phyloP scores from a whole-genome alignment of 2,329 filamentous ascomycete species.

The Fusarium succisae region DNA sequence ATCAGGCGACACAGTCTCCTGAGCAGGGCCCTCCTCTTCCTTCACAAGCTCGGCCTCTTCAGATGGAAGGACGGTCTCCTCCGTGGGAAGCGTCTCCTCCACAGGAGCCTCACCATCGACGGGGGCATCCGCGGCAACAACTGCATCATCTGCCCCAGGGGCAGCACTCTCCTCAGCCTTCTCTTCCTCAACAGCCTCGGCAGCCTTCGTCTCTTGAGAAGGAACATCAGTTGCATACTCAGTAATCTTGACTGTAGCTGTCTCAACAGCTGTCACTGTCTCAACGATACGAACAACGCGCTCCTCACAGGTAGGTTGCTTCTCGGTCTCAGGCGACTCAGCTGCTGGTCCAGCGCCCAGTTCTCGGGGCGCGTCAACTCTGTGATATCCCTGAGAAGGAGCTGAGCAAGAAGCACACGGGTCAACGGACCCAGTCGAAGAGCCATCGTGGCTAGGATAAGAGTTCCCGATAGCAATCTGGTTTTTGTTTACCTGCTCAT shows the following conservation, averaged over 20 bases:
- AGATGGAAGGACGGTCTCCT: neutral
- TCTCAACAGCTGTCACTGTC: conserved; percentile 49
- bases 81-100: neutral
- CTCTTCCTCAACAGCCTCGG: neutral
- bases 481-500: neutral
- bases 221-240: conserved; percentile 44
- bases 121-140: neutral
- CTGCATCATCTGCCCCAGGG: neutral
- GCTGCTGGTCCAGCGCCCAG: neutral
- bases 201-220: conserved; percentile 19
- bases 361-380: neutral
- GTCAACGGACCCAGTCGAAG: conserved; percentile 20
- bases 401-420: conserved; percentile 37
- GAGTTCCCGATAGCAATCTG: neutral
- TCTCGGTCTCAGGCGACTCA: conserved; percentile 33
- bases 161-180: conserved; percentile 4
- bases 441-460: neutral
- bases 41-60: neutral
- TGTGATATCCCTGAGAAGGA: neutral
- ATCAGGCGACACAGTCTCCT: neutral
- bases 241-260: conserved; percentile 43
- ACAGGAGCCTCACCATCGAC: neutral
- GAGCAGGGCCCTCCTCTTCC: conserved; percentile 5
- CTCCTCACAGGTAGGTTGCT: conserved; percentile 33
- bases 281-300: conserved; percentile 37